Base-by-base conservation (phyloP, 345 rosid species). In the Carallia brachiata region DNA sequence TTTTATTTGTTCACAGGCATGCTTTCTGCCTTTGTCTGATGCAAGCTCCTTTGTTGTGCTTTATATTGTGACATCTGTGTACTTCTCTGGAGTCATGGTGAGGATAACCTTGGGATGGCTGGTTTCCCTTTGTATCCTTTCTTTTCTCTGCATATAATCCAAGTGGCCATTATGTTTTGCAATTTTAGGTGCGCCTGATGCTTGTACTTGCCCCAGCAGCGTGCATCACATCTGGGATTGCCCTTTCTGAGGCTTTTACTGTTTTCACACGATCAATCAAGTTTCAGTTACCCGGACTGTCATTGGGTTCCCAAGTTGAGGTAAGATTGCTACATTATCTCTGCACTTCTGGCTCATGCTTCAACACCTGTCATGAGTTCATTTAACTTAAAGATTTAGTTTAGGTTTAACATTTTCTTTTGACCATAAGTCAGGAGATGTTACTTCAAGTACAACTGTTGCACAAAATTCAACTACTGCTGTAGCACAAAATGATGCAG, bases 51-150 rank as follows among this genome's bases (percentile, higher is more conserved):
- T 95, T 55, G 86, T 79, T 55, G 65, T 96, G 80, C 98, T 96
- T 57, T 96, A 96, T 66, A 90, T 96, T 62, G 98, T 90, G 70
- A 89, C 93, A 73, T 88, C 99, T 60, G 98, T 90, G 16, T 96
- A 96, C 82, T 96, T 96, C 77, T 96, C 99, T 74, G 99, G 99
- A 82, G 99, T 96, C 74, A 96, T 96, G 99, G 99, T 96, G 75
- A 85, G 93, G 62, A 56, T 48, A 74, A 62, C 73, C 37, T 55
- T 31, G 12, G 62, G 36, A 37, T 59, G 19, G 19, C 32, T 58
- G 16, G 50, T n/a, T 53, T 72, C 48, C 48, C 17, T 40, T 44
- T 15, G 50, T 59, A 36, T 61, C 23, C 61, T 15, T 30, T 64
- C 52, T 52, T 50, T 50, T 53, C 50, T 67, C 9, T 55, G 50